Base-by-base conservation (phyloP, 768 basidiomycete species). In the Agaricus blazei region DNA sequence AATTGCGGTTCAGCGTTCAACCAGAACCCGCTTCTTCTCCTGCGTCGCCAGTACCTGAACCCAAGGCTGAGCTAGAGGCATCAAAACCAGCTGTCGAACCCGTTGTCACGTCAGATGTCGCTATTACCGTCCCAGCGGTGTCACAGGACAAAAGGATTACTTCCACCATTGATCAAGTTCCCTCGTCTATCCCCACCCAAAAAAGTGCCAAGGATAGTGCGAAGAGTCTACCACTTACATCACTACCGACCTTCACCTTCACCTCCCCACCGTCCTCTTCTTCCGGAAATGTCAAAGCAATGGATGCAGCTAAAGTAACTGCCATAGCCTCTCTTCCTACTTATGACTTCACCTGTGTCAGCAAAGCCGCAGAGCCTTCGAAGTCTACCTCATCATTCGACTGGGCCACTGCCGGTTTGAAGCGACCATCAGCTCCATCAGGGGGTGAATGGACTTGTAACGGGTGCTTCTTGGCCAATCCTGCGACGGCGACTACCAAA, bases 1-100 rank as follows among this genome's bases (percentile, higher is more conserved):
- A 90, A 64, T 74, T 91, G 54, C 81, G 89, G 27, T 86, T 77
- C 61, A 88, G 87, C 60, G 81, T 86, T 67, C 80, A 83, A 46
- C 77, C 81, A 2, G 86, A 85, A n/a, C 53, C 60, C 27, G 59
- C 62, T 27, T 65, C 72, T 11, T 61, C 70, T 29, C 54, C 67
- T n/a, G 55, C 68, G 15, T 60, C 70, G 1, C 60, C 70, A 27
- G 60, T 68, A 15, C 62, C 69, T 26, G 54, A 65, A 1, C 61
- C 64, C 3, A 60, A 58, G 31, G 48, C 62, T 7, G 47, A 60
- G 8, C 59, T 67, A 15, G 46, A 63, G 4, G 31, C 50, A 15
- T 43, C 63, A 4, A 65, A 49, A 26, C 57, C 46, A 26, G 52
- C 48, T 36, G 55, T 63, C 58, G 50, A 57, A 5, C 43, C 51